phyloP scores from a whole-genome alignment of 2,329 filamentous ascomycete genomes.

The Alternaria infectoria region DNA sequence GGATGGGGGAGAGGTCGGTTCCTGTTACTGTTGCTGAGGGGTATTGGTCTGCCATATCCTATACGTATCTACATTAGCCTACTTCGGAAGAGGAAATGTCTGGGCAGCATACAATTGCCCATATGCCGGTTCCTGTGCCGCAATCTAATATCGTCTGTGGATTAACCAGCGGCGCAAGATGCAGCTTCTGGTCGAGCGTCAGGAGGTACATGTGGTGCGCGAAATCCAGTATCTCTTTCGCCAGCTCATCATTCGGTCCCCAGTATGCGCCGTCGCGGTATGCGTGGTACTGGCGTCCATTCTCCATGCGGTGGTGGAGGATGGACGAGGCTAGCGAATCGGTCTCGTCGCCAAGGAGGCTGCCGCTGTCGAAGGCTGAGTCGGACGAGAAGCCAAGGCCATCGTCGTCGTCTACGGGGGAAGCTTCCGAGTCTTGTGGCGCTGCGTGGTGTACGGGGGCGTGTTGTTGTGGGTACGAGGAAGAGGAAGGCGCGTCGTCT shows the following conservation, averaged over 20 bases:
- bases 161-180: constrained; percentile 41
- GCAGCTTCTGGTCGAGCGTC: constrained; percentile 42
- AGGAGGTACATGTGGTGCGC: constrained; percentile 50
- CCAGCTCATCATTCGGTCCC: constrained; percentile 53
- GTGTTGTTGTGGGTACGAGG: constrained; percentile 2
- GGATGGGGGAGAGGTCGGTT: constrained; percentile 58
- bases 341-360: constrained; percentile 44
- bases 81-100: too few relatives aligned
- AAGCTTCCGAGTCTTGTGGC: not conserved
- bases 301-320: constrained; percentile 46
- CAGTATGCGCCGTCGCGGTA: constrained; percentile 48
- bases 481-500: constrained; percentile 2
- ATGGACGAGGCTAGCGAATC: constrained; percentile 46
- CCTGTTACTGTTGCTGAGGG: constrained; percentile 47
- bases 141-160: constrained; percentile 42
- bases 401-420: constrained; percentile 4
- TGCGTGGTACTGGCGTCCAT: constrained; percentile 47
- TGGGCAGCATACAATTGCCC: constrained; percentile 37
- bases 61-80: too few relatives aligned
- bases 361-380: constrained; percentile 47
- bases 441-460: not conserved
- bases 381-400: constrained; percentile 32
- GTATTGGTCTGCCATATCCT: constrained; percentile 40
- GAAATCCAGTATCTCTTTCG: constrained; percentile 54
- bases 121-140: constrained; percentile 47